phyloP scores from a whole-genome alignment of 2,329 filamentous ascomycete genomes.

The Neoscytalidium dimidiatum region DNA sequence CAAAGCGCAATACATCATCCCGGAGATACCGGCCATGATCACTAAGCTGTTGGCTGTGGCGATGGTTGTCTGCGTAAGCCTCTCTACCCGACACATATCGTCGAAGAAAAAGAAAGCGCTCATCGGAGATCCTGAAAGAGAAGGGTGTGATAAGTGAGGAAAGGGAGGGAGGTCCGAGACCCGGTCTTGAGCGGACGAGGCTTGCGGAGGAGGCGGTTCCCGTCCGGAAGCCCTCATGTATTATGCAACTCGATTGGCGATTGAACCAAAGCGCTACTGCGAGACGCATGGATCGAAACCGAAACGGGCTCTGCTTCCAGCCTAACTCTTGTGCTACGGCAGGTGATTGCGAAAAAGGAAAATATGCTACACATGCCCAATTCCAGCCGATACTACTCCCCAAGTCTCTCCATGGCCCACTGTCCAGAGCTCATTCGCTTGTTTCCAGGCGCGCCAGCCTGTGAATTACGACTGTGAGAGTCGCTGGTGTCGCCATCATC shows the following conservation, averaged over 20 bases:
- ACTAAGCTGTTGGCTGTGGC: not conserved
- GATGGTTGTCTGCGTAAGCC: not conserved
- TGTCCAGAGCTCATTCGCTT: conserved; percentile 13
- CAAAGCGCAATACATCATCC: not conserved
- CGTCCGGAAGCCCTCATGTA: not conserved
- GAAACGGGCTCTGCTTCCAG: not conserved
- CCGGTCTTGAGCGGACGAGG: not conserved
- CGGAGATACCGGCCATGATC: conserved; percentile 8
- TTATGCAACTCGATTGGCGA: not conserved
- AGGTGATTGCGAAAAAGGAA: not conserved
- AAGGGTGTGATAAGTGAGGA: not conserved
- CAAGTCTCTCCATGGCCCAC: conserved; percentile 1
- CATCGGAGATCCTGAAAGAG: conserved; percentile 1
- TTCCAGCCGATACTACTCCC: not conserved
- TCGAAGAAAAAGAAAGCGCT: not conserved
- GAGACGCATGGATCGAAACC: not conserved
- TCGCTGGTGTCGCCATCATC: not conserved
- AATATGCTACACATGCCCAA: not conserved
- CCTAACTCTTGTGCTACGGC: not conserved
- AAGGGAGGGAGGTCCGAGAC: conserved; percentile 11
- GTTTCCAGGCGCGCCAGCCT: not conserved
- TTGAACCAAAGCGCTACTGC: not conserved
- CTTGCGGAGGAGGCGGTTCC: not conserved
- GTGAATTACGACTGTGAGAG: not conserved
- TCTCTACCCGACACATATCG: not conserved